Base-by-base conservation (phyloP, 192 early-diverging fungal genomes). In the Backusella mclennaniae region DNA sequence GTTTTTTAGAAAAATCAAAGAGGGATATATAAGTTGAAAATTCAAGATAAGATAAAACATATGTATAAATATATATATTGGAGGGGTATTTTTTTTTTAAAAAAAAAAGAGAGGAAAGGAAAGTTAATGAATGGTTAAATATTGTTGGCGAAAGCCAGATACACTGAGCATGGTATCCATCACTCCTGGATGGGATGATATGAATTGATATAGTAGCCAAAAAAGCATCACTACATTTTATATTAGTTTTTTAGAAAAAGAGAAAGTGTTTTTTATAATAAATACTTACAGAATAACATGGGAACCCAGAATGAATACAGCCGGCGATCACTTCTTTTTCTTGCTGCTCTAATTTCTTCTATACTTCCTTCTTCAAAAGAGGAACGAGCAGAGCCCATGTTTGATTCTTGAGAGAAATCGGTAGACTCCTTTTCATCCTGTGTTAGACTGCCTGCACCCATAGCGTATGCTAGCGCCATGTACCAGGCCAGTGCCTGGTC, bases 401-500 rank as follows among this genome's bases (percentile, higher is more conserved):
- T 63, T 29, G 56, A 3, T 19, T 35, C 15, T 26, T 70, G 53
- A 19, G 76, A 39, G 26, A 44, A 49, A 17, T 49, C 31, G 2
- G 66, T 29, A 3, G 41, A 8, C 39, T 67, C 63, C 35, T 33
- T 33, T 33, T 33, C 33, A 33, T 39, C 17, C 41, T 73, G 26
- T 52, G 41, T 41, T 33, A 59, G 23, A 41, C 73, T 74, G 14
- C 74, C 67, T 23, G 77, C 77, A 56, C 77, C 77, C 67, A 79
- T 79, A 0, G 77, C 71, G 26, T 79, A 79, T 6, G 77, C 77
- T 2, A 79, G 35, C 21, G 77, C 77, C 77, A 79, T 79, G 33
- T 79, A 79, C 77, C 77, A 79, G 1, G 77, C 77, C 36, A 79
- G 66, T 17, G 77, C 70, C 38, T 73, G 77, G 15, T 79, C 77